phyloP scores from a whole-genome alignment of 2,329 filamentous ascomycete genomes.

The Huntiella moniliformis region DNA sequence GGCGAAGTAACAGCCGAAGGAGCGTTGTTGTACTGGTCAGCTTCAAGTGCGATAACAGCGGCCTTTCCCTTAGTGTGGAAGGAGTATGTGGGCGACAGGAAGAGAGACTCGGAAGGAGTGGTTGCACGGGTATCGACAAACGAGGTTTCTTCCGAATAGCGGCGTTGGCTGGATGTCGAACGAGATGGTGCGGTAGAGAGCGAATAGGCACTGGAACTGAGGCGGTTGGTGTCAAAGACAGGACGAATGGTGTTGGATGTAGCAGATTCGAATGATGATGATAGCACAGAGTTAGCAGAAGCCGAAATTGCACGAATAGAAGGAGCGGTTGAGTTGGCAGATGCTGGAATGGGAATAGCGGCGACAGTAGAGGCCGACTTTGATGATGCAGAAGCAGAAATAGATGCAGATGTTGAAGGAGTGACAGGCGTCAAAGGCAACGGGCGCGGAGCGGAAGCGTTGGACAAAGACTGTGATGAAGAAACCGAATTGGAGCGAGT shows the following conservation, averaged over 20 bases:
- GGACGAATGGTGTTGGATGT: constrained; percentile 10
- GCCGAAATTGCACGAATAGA: constrained; percentile 10
- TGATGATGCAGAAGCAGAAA: neutral
- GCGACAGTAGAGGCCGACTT: constrained; percentile 6
- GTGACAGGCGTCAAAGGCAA: constrained; percentile 3
- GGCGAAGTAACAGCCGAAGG: constrained; percentile 12
- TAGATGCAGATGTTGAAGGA: constrained; percentile 1
- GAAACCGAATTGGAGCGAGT: constrained; percentile 5
- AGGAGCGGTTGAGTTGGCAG: neutral
- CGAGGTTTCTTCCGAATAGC: constrained; percentile 6
- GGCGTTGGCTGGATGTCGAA: constrained; percentile 7
- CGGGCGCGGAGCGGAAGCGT: constrained; percentile 7
- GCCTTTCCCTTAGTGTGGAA: constrained; percentile 1
- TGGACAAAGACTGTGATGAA: constrained; percentile 2
- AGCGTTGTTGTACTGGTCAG: neutral
- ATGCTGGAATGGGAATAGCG: constrained; percentile 4
- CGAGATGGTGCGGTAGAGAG: constrained; percentile 6
- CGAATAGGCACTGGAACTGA: constrained; percentile 10
- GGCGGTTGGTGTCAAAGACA: constrained; percentile 8
- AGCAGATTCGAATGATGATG: constrained; percentile 9
- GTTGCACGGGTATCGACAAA: constrained; percentile 5
- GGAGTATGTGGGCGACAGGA: constrained; percentile 6
- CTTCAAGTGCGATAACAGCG: constrained; percentile 1
- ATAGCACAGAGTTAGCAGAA: constrained; percentile 10
- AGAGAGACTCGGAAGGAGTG: constrained; percentile 5